A percentile compares a stretch with the other conserved stretches of the same genome.
These are phyloP conservation scores for Conringia planisiliqua DNA, from an alignment of 345 rosid genomes.

Conservation along the genomic window DNA sequence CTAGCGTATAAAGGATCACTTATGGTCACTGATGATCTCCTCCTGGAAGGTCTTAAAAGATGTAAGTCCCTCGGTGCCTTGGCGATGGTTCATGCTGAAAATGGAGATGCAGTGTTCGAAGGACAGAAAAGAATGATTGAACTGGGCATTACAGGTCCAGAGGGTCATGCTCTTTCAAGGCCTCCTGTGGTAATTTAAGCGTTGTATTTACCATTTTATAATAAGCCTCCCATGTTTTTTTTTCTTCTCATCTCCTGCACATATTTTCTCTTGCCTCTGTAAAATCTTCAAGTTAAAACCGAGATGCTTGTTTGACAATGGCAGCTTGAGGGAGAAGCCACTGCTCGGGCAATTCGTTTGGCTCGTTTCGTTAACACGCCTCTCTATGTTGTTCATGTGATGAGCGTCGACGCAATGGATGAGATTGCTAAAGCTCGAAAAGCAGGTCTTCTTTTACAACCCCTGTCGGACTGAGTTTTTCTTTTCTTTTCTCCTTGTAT, in stretches of 20 bases:
- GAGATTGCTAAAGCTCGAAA: conserved; percentile 92
- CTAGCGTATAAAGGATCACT: conserved; percentile 87
- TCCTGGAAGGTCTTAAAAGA: conserved; percentile 71
- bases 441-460: conserved; percentile 51
- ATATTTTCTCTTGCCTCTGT: not conserved
- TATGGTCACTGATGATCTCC: conserved; percentile 84
- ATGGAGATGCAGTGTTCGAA: conserved; percentile 95
- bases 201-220: not conserved
- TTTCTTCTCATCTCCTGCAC: not conserved
- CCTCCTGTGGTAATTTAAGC: conserved; percentile 69
- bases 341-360: conserved; percentile 86
- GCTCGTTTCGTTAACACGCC: conserved; percentile 91
- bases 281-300: conserved; percentile 8
- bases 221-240: not conserved
- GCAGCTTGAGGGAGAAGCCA: conserved; percentile 98
- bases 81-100: conserved; percentile 99
- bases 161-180: conserved; percentile 95
- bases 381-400: conserved; percentile 95
- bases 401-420: conserved; percentile 99
- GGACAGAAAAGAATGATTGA: conserved; percentile 92
- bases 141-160: conserved; percentile 94
- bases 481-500: not conserved
- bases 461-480: not conserved
- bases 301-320: conserved; percentile 19
- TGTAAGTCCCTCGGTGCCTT: conserved; percentile 96